A percentile compares a stretch with the other conserved stretches of the same genome.
phyloP scores from a whole-genome alignment of 345 rosid genomes.

The Carallia brachiata region DNA sequence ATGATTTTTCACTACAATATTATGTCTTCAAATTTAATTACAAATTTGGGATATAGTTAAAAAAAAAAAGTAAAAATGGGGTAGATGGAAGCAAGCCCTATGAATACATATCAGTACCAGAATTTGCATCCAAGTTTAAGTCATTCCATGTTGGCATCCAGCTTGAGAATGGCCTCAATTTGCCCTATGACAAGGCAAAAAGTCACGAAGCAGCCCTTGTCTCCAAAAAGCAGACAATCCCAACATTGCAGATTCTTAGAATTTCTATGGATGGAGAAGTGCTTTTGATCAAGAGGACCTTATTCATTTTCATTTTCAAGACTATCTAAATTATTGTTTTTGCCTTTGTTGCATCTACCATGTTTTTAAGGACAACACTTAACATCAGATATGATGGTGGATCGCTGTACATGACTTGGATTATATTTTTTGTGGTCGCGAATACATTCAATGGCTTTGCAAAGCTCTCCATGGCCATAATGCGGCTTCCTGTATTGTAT shows the following conservation, averaged over 20 bases:
- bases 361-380: conserved; percentile 66
- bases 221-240: conserved; percentile 53
- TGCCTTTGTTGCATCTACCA: conserved; percentile 53
- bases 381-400: conserved; percentile 52
- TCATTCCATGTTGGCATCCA: conserved; percentile 62
- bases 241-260: conserved; percentile 58
- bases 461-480: conserved; percentile 67
- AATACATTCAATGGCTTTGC: conserved; percentile 94
- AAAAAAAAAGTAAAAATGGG: conserved; percentile 26
- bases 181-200: conserved; percentile 52
- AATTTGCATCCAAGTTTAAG: conserved; percentile 58
- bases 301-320: conserved; percentile 66
- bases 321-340: conserved; percentile 57
- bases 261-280: conserved; percentile 75
- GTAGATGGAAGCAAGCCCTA: conserved; percentile 56
- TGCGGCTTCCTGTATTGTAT: conserved; percentile 81
- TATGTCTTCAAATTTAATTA: no score
- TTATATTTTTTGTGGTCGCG: conserved; percentile 50
- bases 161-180: conserved; percentile 47
- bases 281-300: conserved; percentile 66
- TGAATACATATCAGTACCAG: conserved; percentile 56
- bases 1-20: no score
- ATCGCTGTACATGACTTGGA: conserved; percentile 43
- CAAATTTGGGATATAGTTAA: no score
- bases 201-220: conserved; percentile 71